Evolutionary conservation across 495 filamentous ascomycete genomes (phyloP).

Genomic region (Echria macrotheca): DNA sequence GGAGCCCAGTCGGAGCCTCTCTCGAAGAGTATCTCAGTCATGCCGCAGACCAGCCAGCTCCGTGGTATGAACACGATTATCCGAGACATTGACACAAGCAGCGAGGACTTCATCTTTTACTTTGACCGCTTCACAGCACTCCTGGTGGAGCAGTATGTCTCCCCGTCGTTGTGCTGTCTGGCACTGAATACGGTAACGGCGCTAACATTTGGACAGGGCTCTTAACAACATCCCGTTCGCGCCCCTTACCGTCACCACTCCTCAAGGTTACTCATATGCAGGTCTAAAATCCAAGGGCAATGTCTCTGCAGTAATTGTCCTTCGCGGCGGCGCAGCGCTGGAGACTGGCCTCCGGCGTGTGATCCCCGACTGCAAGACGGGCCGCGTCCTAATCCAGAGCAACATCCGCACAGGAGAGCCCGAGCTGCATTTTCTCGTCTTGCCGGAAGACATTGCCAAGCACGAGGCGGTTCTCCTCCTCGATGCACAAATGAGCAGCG

Average conservation of each 20-base stretch:
- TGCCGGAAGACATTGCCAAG: constrained; percentile 62
- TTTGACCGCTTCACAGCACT: constrained; percentile 81
- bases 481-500: constrained; percentile 90
- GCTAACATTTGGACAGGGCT: constrained; percentile 44
- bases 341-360: constrained; percentile 84
- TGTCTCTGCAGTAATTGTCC: constrained; percentile 79
- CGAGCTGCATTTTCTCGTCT: constrained; percentile 79
- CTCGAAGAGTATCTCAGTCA: constrained; percentile 62
- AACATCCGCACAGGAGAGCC: constrained; percentile 80
- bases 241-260: constrained; percentile 58
- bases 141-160: constrained; percentile 68
- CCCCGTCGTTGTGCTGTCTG: background rate
- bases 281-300: constrained; percentile 63
- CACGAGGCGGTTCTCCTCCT: constrained; percentile 79
- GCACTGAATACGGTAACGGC: constrained; percentile 7
- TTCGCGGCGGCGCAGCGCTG: constrained; percentile 79
- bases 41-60: constrained; percentile 72
- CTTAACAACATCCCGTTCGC: constrained; percentile 66
- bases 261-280: constrained; percentile 57
- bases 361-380: constrained; percentile 86
- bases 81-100: constrained; percentile 68
- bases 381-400: constrained; percentile 84
- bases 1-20: constrained; percentile 65
- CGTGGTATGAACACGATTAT: constrained; percentile 86
- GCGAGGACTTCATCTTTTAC: constrained; percentile 95